Evolutionary conservation across 768 basidiomycete species (phyloP).

Genomic region (Asterophora parasitica): DNA sequence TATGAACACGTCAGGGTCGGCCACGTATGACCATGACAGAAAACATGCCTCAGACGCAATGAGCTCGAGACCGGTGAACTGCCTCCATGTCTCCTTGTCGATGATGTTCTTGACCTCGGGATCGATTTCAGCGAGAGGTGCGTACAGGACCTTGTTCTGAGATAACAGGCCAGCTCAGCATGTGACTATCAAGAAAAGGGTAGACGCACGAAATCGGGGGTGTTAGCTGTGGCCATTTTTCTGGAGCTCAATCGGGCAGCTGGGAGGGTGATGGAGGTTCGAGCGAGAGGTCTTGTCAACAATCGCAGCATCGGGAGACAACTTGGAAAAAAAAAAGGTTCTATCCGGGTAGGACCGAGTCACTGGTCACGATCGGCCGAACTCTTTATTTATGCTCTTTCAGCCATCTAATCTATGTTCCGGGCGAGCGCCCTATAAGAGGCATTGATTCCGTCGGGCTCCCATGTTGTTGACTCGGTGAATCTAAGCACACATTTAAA

Average conservation of each 20-base stretch:
- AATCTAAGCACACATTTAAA: neutral
- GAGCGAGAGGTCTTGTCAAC: constrained; percentile 29
- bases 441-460: neutral
- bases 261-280: constrained; percentile 28
- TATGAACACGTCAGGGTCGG: constrained; percentile 25
- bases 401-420: neutral
- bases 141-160: constrained; percentile 91
- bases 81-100: constrained; percentile 98
- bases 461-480: too few species aligned
- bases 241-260: constrained; percentile 27
- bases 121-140: constrained; percentile 84
- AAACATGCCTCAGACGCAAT: constrained; percentile 90
- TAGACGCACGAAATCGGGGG: constrained; percentile 56
- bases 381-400: neutral
- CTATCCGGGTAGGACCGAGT: constrained; percentile 19
- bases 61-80: constrained; percentile 95
- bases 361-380: constrained; percentile 19
- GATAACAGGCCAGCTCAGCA: constrained; percentile 3
- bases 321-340: constrained; percentile 17
- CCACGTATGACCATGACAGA: constrained; percentile 4
- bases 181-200: neutral
- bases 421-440: too few species aligned
- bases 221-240: constrained; percentile 57
- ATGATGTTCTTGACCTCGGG: constrained; percentile 96
- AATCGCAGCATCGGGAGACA: constrained; percentile 34